Percentiles rank a stretch among this genome's conserved stretches.
Evolutionary conservation across 2,329 filamentous ascomycete genomes (phyloP).

Genomic region (Scortechinia acanthostroma): DNA sequence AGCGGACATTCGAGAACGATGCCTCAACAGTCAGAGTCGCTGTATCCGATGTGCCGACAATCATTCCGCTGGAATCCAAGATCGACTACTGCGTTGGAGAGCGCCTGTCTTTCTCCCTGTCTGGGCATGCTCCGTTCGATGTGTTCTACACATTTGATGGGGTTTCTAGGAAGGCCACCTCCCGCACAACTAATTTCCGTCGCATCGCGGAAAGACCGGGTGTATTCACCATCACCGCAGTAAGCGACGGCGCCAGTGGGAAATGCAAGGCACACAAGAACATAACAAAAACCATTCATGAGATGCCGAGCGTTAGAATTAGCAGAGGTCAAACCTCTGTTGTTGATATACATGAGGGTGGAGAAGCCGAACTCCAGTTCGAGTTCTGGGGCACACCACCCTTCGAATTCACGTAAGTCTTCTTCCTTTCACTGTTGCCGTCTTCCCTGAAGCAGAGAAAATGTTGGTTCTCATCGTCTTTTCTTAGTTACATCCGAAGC

Average conservation of each 20-base stretch:
- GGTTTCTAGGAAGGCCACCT: conserved; percentile 67
- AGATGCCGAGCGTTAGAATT: conserved; percentile 84
- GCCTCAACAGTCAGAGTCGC: conserved; percentile 79
- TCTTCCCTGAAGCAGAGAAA: too few species aligned
- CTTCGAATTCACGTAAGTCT: conserved; percentile 74
- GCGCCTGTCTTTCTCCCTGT: conserved; percentile 83
- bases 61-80: conserved; percentile 78
- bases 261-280: conserved; percentile 71
- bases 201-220: conserved; percentile 89
- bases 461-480: too few species aligned
- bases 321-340: conserved; percentile 74
- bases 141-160: conserved; percentile 87
- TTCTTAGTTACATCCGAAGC: conserved; percentile 66
- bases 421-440: background rate
- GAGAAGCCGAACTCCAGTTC: conserved; percentile 85
- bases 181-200: conserved; percentile 75
- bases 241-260: conserved; percentile 81
- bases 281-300: conserved; percentile 78
- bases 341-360: conserved; percentile 93
- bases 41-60: conserved; percentile 86
- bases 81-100: conserved; percentile 93
- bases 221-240: conserved; percentile 76
- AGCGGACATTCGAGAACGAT: conserved; percentile 66
- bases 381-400: conserved; percentile 93
- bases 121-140: conserved; percentile 85